Evolutionary conservation across 2,329 filamentous ascomycete species (phyloP), one percentile per base, ranked within the genome.

Genomic region (Didymosphaeria variabile): DNA sequence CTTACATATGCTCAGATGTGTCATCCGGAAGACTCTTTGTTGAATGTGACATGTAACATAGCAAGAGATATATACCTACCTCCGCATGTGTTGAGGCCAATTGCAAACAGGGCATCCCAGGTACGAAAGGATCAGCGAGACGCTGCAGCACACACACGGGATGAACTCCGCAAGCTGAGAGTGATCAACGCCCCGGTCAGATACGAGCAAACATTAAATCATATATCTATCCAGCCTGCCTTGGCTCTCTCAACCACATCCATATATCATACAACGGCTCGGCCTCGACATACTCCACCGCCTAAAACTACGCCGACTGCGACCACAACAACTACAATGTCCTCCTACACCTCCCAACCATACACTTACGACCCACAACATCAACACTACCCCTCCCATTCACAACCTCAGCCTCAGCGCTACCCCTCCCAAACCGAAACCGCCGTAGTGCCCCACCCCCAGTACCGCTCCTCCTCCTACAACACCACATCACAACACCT

Each of bases 331-430:
- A 4, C 23, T 38, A 54, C 17, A 19, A 45, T 45, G 52, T 13
- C 52, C 12, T 45, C 52, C 26, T 44, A 44, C 36, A 23, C 23
- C 26, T 34, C 51, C 13, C 51, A 54, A 31, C 34, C 51, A 21
- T 19, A 52, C 32, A 40, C 34, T 19, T 52, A 52, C 50, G 21
- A 52, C 19, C 19, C 50, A 7, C 34, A 91, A 91, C 69, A 93
- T 23, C 49, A 34, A 36, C 51, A 13, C 52, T 38, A 8, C 46
- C 51, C 56, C 2, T 38, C 23, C 8, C 36, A 26, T 12, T 17
- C 31, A 8, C 51, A 15, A 10, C 72, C 85, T 84, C 77, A 90
- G 90, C 77, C 86, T 90, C 76, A 84, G 88, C 68, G 93, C 92
- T 84, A 91, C 91, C 69, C 55, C 56, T 53, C 15, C 51, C 31